Evolutionary conservation across 306 rosid genomes (phyloP), one percentile per base, ranked within the genome.

Genomic region (Hylodesmum podocarpum): DNA sequence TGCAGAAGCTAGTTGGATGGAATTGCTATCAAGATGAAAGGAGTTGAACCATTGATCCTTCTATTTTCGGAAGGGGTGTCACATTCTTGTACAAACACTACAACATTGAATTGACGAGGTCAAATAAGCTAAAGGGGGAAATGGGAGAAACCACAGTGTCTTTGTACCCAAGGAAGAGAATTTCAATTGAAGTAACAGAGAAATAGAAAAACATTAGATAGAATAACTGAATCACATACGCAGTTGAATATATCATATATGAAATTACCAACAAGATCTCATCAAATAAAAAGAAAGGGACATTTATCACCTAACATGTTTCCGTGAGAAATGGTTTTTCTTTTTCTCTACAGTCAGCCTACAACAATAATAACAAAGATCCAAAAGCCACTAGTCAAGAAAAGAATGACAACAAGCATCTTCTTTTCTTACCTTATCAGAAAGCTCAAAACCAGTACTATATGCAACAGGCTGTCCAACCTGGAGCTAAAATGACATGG

Each of bases 401-500:
- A 31, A 37, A 70, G 61, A n/a, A 58, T 59, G 44, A 8, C 9
- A 27, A 39, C 8, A 8, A 25, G 75, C 27, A 72, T 9, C 31
- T 34, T 67, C 37, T 39, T 51, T 64, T 22, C 24, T 31, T 59
- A 67, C 70, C 77, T 67, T 66, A 62, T 43, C 36, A 73, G 73
- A 54, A 82, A 58, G 37, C 47, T 40, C 41, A 66, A 27, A 73
- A 49, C 59, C 49, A 68, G 66, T 75, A 43, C 12, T 80, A 24
- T 46, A 74, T 68, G 43, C 64, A 37, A 59, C 46, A 40, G 37
- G 22, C 63, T 78, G 63, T 29, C 64, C 41, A 37, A 50, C 14
- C 18, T 65, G 50, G 76, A 19, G 11, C 62, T 76, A 29, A 67
- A 70, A 13, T 79, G 51, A 55, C 54, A 63, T 12, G 40, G 21